A percentile compares a stretch with the other conserved stretches of the same genome.
phyloP scores from a whole-genome alignment of 2,329 filamentous ascomycete species.

The Alternaria panax region DNA sequence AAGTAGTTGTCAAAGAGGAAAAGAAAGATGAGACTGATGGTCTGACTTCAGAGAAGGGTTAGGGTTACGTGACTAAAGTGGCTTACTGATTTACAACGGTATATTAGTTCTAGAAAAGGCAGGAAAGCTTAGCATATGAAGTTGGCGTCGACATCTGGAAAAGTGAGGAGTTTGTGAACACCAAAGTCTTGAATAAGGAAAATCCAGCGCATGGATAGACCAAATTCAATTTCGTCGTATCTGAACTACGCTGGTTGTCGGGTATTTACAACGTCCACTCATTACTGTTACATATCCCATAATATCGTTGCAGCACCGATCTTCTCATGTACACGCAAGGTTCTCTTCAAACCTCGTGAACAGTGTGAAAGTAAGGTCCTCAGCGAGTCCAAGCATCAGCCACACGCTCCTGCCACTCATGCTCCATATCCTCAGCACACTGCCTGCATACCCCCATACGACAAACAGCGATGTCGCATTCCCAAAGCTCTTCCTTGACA shows the following conservation, averaged over 20 bases:
- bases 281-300: neutral
- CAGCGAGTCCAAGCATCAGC: constrained; percentile 1
- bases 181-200: neutral
- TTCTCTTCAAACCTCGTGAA: neutral
- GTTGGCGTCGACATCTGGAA: neutral
- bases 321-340: neutral
- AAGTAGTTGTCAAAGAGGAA: neutral
- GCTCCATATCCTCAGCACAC: constrained; percentile 29
- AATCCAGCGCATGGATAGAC: neutral
- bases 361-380: neutral
- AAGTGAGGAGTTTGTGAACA: neutral
- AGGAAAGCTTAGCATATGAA: neutral
- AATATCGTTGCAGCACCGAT: neutral
- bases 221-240: neutral
- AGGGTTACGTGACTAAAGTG: neutral
- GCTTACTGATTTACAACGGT: too few relatives aligned
- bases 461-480: constrained; percentile 32
- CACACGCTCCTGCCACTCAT: constrained; percentile 23
- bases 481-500: constrained; percentile 26
- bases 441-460: constrained; percentile 24
- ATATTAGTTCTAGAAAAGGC: neutral
- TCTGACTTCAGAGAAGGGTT: neutral
- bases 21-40: neutral
- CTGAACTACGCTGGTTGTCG: neutral
- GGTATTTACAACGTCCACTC: neutral